These are phyloP conservation scores for Paecilomyces formosus DNA, from an alignment of 2,329 filamentous ascomycete genomes.

Conservation along the genomic window DNA sequence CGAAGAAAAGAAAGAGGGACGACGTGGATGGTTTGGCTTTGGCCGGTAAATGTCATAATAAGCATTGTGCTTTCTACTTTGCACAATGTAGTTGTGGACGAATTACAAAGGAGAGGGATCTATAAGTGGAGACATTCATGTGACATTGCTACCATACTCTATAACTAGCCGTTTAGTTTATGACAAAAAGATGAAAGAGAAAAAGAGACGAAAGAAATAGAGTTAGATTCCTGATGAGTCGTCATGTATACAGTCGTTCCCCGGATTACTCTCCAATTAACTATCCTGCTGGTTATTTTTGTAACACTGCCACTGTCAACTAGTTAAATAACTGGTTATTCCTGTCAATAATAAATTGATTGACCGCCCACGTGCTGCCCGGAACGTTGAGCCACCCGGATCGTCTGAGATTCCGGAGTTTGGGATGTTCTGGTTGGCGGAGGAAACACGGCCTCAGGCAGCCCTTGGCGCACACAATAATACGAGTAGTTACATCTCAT, in stretches of 20 bases:
- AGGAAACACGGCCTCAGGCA: neutral
- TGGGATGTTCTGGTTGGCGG: neutral
- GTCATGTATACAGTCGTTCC: no score
- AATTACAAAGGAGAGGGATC: neutral
- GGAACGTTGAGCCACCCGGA: neutral
- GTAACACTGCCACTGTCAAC: no score
- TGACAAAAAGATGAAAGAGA: no score
- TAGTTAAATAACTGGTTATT: no score
- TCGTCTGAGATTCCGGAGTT: neutral
- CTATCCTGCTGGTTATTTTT: no score
- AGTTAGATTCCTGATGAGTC: no score
- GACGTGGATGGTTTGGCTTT: conserved; percentile 74
- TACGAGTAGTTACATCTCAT: no score
- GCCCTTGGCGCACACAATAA: neutral
- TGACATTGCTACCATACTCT: neutral
- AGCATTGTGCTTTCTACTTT: neutral
- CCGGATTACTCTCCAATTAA: no score
- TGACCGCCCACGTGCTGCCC: neutral
- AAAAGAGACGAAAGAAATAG: no score
- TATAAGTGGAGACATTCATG: neutral
- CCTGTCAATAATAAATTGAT: no score
- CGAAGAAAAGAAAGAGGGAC: conserved; percentile 46
- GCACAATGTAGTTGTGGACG: neutral
- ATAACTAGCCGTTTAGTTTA: neutral
- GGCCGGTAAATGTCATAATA: conserved; percentile 22